A percentile compares a stretch with the other conserved stretches of the same genome.
Conservation (phyloP, 192 early-diverging fungal species). For the Backusella psychrophila region DNA sequence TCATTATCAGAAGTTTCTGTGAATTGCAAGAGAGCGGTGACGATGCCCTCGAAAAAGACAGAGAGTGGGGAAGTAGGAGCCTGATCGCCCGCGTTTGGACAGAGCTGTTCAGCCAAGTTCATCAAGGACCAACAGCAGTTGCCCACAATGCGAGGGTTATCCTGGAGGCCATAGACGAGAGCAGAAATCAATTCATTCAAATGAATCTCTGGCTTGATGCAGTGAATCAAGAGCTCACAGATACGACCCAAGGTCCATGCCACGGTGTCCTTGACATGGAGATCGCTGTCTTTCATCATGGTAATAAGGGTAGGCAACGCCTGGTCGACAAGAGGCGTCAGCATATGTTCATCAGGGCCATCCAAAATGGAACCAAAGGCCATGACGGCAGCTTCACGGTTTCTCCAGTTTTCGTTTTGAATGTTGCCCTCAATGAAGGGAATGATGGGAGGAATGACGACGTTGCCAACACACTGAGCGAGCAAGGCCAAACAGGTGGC, state of each 20-base stretch:
- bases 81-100: constrained; percentile 51
- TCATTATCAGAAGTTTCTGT: constrained; percentile 73
- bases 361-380: constrained; percentile 98
- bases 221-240: constrained; percentile 73
- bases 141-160: constrained; percentile 85
- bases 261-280: constrained; percentile 95
- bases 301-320: constrained; percentile 87
- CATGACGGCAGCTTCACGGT: constrained; percentile 96
- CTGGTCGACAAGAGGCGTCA: constrained; percentile 72
- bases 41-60: constrained; percentile 80
- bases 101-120: constrained; percentile 86
- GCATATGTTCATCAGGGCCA: constrained; percentile 68
- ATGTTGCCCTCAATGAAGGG: constrained; percentile 91
- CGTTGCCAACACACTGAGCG: constrained; percentile 78
- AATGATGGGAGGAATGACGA: constrained; percentile 81
- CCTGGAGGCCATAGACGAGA: constrained; percentile 79
- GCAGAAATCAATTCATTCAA: constrained; percentile 71
- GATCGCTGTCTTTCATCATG: constrained; percentile 82
- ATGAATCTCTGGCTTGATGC: constrained; percentile 72
- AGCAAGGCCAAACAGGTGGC: constrained; percentile 91
- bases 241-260: constrained; percentile 99
- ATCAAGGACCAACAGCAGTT: constrained; percentile 98
- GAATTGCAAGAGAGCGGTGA: constrained; percentile 72
- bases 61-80: constrained; percentile 72
- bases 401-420: constrained; percentile 84